Conservation (phyloP, 495 filamentous ascomycete species). For the Extremus antarcticus region DNA sequence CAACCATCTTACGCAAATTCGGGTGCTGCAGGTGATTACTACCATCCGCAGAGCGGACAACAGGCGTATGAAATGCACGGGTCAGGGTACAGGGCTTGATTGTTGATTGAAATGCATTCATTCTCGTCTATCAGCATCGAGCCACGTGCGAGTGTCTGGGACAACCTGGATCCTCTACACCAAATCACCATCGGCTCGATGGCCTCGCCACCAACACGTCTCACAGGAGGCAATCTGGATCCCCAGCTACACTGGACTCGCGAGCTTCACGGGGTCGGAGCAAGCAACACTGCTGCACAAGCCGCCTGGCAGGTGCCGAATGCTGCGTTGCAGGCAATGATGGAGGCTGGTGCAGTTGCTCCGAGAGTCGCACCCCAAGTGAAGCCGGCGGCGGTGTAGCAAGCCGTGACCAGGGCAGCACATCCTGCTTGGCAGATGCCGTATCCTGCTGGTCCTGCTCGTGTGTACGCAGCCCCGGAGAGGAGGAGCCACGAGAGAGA, state of each 20-base stretch:
- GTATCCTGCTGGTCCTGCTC: slow-evolving; percentile 24
- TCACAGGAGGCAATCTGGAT: no score
- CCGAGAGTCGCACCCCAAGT: slow-evolving; percentile 38
- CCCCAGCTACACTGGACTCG: no score
- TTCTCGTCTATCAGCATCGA: no score
- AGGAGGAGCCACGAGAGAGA: not conserved
- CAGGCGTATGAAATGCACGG: not conserved
- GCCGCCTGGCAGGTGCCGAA: slow-evolving; percentile 40
- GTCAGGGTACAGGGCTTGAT: not conserved
- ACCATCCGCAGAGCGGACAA: not conserved
- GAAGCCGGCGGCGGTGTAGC: slow-evolving; percentile 41
- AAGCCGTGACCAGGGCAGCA: slow-evolving; percentile 38
- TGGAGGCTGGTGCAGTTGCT: slow-evolving; percentile 30
- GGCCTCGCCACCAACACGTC: no score
- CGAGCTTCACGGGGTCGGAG: slow-evolving; percentile 26
- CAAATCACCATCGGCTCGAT: no score
- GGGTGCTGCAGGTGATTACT: not conserved
- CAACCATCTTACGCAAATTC: not conserved
- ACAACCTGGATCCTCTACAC: no score
- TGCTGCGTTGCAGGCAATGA: slow-evolving; percentile 39
- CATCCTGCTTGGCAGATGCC: slow-evolving; percentile 44
- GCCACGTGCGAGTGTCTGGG: no score
- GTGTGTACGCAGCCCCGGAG: not conserved
- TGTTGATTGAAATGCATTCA: not conserved
- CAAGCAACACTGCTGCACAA: slow-evolving; percentile 33